phyloP scores from a whole-genome alignment of 2,329 filamentous ascomycete genomes.

The Diaporthe helianthi region DNA sequence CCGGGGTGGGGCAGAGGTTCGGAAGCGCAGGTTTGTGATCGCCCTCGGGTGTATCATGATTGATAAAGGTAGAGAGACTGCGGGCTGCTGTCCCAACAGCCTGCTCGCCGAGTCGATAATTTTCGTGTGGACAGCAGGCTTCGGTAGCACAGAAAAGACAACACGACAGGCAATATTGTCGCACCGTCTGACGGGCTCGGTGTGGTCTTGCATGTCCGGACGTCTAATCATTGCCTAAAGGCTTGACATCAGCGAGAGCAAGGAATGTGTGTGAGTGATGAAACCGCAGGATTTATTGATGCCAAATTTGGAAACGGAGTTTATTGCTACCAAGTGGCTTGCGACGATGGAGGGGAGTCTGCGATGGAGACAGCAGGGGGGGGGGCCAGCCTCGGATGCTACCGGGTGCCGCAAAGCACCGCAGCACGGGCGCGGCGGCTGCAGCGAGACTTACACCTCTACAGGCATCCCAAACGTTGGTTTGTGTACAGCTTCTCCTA shows the following conservation, averaged over 20 bases:
- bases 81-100: conserved; percentile 8
- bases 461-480: too few relatives aligned
- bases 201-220: background rate
- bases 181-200: background rate
- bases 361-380: conserved; percentile 17
- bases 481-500: too few relatives aligned
- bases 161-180: background rate
- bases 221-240: background rate
- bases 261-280: conserved; percentile 19
- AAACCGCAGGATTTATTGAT: conserved; percentile 27
- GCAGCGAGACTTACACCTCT: conserved; percentile 21
- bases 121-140: background rate
- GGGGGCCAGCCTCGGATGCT: conserved; percentile 11
- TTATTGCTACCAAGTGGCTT: conserved; percentile 17
- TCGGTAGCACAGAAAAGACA: conserved; percentile 6
- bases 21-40: conserved; percentile 23
- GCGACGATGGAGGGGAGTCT: conserved; percentile 21
- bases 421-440: conserved; percentile 18
- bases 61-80: conserved; percentile 6
- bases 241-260: background rate
- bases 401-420: background rate
- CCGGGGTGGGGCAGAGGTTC: conserved; percentile 5
- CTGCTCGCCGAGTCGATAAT: background rate
- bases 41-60: conserved; percentile 25
- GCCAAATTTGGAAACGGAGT: conserved; percentile 28